These are phyloP conservation scores for Leishmania tarentolae DNA, from an alignment of 208 protist species.

Conservation along the genomic window DNA sequence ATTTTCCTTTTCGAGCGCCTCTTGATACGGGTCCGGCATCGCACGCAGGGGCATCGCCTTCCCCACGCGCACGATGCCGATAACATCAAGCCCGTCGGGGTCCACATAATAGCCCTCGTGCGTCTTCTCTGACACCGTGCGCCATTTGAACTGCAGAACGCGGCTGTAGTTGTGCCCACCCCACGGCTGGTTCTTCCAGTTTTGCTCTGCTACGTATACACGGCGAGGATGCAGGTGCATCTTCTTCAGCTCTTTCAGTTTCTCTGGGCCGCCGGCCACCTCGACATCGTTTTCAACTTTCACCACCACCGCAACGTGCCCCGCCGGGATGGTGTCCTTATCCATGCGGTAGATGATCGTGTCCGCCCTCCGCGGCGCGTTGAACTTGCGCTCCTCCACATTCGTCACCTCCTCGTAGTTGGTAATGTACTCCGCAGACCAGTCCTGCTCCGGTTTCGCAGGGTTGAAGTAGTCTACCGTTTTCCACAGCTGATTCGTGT, in stretches of 20 bases:
- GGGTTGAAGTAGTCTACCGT: constrained; percentile 53
- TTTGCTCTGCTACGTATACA: constrained; percentile 77
- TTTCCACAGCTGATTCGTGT: constrained; percentile 37
- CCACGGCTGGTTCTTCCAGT: constrained; percentile 58
- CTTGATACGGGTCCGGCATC: constrained; percentile 22
- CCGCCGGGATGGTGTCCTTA: constrained; percentile 9
- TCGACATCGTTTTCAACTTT: constrained; percentile 58
- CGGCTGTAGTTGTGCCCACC: constrained; percentile 59
- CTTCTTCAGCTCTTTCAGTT: constrained; percentile 35
- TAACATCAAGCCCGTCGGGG: constrained; percentile 28
- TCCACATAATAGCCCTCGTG: constrained; percentile 46
- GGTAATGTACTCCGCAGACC: constrained; percentile 40
- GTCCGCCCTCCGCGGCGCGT: constrained; percentile 46
- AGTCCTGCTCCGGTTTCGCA: constrained; percentile 25
- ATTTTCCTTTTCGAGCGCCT: constrained; percentile 22
- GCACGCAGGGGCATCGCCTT: constrained; percentile 27
- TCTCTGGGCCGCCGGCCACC: constrained; percentile 37
- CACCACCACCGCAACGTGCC: constrained; percentile 65
- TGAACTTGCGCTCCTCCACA: constrained; percentile 46
- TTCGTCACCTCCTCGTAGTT: constrained; percentile 43
- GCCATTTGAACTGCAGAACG: constrained; percentile 52
- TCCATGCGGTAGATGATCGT: constrained; percentile 41
- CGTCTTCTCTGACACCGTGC: constrained; percentile 14
- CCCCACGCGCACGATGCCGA: constrained; percentile 44
- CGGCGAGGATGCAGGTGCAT: constrained; percentile 47